Evolutionary conservation across 148 eudicot species (phyloP).

Genomic region (Rhododendron williamsianum): DNA sequence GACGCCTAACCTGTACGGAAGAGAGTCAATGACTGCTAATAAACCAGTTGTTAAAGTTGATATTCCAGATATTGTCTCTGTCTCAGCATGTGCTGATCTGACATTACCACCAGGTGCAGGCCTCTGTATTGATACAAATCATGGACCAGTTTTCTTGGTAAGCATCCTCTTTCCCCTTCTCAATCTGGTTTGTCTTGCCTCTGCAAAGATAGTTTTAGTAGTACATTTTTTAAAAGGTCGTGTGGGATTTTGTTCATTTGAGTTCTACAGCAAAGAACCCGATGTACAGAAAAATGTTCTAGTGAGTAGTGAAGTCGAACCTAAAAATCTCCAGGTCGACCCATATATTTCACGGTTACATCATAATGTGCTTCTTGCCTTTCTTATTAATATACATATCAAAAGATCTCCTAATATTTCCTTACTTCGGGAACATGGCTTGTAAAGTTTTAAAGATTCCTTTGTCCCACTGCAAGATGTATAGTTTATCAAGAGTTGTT

Average conservation of each 20-base stretch:
- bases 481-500: background rate
- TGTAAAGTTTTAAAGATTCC: background rate
- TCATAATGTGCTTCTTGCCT: background rate
- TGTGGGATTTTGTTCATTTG: background rate
- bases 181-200: background rate
- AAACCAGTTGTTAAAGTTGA: constrained; percentile 52
- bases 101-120: constrained; percentile 93
- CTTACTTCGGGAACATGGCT: background rate
- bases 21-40: constrained; percentile 29
- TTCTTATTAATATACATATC: background rate
- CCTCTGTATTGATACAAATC: constrained; percentile 67
- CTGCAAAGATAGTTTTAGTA: background rate
- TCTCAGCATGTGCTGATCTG: constrained; percentile 86
- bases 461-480: background rate
- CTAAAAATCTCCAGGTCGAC: background rate
- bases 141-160: constrained; percentile 81
- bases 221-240: background rate
- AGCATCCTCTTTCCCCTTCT: constrained; percentile 17
- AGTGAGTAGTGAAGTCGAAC: background rate
- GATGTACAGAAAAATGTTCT: background rate
- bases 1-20: constrained; percentile 51
- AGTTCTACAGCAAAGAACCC: background rate
- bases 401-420: background rate
- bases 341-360: background rate
- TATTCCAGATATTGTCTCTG: constrained; percentile 65